Percentiles rank a stretch among this genome's conserved stretches.
Conservation (phyloP, 2,329 filamentous ascomycete genomes). For the Ophiostoma sp. region DNA sequence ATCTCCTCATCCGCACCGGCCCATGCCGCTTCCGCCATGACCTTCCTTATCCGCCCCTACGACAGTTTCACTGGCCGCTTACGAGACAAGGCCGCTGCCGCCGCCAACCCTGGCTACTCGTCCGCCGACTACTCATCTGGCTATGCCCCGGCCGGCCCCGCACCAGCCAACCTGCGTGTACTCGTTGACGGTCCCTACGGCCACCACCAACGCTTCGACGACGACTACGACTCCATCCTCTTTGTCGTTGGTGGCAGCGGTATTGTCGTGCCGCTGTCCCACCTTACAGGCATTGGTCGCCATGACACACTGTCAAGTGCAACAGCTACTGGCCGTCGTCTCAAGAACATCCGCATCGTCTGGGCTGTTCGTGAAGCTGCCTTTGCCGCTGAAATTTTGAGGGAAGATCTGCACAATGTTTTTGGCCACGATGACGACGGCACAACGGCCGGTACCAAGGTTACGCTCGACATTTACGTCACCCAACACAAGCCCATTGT, state of each 20-base stretch:
- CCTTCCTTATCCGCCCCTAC: slow-evolving; percentile 30
- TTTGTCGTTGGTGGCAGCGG: slow-evolving; percentile 31
- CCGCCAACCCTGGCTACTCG: slow-evolving; percentile 16
- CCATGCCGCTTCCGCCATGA: slow-evolving; percentile 18
- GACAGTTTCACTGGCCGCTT: slow-evolving; percentile 30
- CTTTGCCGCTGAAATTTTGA: slow-evolving; percentile 26
- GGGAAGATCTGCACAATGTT: slow-evolving; percentile 12
- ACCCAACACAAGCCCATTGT: slow-evolving; percentile 15
- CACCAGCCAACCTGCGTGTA: slow-evolving; percentile 20
- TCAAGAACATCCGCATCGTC: slow-evolving; percentile 25
- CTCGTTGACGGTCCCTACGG: slow-evolving; percentile 31
- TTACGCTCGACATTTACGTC: slow-evolving; percentile 27
- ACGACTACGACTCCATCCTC: slow-evolving; percentile 25
- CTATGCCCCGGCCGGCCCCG: not conserved
- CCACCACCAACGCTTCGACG: slow-evolving; percentile 18
- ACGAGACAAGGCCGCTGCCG: slow-evolving; percentile 27
- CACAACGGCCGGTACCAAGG: not conserved
- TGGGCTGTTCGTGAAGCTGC: slow-evolving; percentile 30
- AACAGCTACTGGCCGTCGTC: not conserved
- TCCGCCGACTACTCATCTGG: not conserved
- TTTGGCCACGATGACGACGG: slow-evolving; percentile 17
- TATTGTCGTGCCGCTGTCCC: slow-evolving; percentile 30
- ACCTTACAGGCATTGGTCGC: slow-evolving; percentile 26
- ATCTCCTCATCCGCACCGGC: not conserved
- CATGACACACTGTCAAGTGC: slow-evolving; percentile 11